Evolutionary conservation across 768 basidiomycete genomes (phyloP).

Genomic region (Kwoniella pini): DNA sequence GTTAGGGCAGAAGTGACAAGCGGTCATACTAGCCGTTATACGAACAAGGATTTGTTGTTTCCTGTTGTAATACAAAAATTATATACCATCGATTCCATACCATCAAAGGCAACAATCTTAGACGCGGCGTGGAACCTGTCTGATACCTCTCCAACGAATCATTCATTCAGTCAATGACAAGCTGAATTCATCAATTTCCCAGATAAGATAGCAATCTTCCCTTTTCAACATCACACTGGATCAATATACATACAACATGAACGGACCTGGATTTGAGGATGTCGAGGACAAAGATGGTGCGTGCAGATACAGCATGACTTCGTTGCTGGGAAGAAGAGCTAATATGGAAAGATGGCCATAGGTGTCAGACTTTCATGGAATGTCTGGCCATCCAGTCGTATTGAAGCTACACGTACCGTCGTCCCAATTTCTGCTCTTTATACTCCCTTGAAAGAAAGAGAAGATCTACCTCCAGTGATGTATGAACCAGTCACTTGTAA

Average conservation of each 20-base stretch:
- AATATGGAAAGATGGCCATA: conserved; percentile 50
- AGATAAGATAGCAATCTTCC: too few relatives aligned
- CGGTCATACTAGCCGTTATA: conserved; percentile 44
- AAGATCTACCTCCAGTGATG: conserved; percentile 90
- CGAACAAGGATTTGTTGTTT: conserved; percentile 25
- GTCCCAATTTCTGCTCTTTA: conserved; percentile 98
- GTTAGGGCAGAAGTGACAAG: conserved; percentile 28
- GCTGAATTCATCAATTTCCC: too few relatives aligned
- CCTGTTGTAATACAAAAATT: not conserved
- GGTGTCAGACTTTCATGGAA: conserved; percentile 98
- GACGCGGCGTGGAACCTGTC: conserved; percentile 26
- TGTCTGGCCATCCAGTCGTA: conserved; percentile 95
- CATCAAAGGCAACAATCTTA: not conserved
- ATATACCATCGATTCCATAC: not conserved
- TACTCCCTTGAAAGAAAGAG: conserved; percentile 88
- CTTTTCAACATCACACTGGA: not conserved
- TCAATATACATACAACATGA: conserved; percentile 51
- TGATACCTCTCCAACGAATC: not conserved
- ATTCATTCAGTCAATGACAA: too few relatives aligned
- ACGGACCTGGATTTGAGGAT: conserved; percentile 72
- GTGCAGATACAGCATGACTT: conserved; percentile 32
- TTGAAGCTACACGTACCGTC: conserved; percentile 95
- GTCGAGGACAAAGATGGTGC: conserved; percentile 94
- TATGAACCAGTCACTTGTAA: conserved; percentile 99
- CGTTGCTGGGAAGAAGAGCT: not conserved